Conservation (phyloP, 2,329 filamentous ascomycete species). For the Chalara sp. region DNA sequence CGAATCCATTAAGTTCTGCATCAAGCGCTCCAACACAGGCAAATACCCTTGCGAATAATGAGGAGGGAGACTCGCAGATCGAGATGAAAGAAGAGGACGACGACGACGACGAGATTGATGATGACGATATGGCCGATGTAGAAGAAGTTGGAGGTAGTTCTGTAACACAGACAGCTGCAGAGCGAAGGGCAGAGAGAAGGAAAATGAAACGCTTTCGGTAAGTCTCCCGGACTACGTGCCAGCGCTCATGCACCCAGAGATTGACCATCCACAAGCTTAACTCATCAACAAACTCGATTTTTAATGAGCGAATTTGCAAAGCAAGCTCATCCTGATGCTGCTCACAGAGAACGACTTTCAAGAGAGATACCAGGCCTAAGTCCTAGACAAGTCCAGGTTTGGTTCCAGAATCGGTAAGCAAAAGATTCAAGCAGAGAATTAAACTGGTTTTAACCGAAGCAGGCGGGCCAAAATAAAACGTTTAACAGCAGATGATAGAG, state of each 20-base stretch:
- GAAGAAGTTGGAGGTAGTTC: constrained; percentile 30
- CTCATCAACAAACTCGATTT: constrained; percentile 94
- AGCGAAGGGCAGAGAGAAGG: constrained; percentile 48
- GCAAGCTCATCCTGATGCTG: constrained; percentile 88
- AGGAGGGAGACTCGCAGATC: constrained; percentile 36
- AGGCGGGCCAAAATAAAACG: constrained; percentile 68
- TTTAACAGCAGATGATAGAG: constrained; percentile 61
- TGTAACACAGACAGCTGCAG: constrained; percentile 47
- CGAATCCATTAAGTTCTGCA: constrained; percentile 34
- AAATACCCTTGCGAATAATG: constrained; percentile 34
- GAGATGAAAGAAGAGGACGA: constrained; percentile 25
- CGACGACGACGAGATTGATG: constrained; percentile 34
- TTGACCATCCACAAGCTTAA: constrained; percentile 57
- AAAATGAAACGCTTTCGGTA: constrained; percentile 80
- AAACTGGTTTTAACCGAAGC: neutral
- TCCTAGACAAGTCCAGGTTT: constrained; percentile 90
- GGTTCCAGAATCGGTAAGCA: constrained; percentile 92
- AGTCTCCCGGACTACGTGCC: constrained; percentile 9
- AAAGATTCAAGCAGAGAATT: neutral
- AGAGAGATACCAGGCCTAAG: constrained; percentile 87
- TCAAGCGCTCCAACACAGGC: constrained; percentile 32
- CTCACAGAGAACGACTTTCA: constrained; percentile 79
- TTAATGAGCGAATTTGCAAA: constrained; percentile 96
- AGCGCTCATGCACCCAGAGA: neutral
- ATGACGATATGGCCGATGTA: constrained; percentile 48